These are phyloP conservation scores for Botrytis aclada DNA, from an alignment of 2,329 filamentous ascomycete species.

Conservation along the genomic window DNA sequence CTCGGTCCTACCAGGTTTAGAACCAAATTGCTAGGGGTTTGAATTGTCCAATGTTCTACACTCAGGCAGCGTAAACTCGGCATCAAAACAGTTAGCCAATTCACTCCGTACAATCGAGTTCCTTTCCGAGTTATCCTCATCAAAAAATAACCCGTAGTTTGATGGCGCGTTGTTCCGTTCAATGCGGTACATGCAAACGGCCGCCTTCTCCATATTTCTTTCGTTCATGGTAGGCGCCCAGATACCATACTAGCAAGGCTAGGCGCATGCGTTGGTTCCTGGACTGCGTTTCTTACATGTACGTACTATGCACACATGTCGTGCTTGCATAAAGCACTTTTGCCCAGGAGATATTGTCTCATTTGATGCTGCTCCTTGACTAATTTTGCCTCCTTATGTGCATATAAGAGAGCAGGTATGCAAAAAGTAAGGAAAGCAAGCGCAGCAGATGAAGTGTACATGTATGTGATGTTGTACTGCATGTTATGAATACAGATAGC, in stretches of 20 bases:
- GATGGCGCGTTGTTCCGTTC: background rate
- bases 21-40: background rate
- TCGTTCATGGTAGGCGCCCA: background rate
- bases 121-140: background rate
- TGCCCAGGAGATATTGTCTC: background rate
- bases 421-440: background rate
- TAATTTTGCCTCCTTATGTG: background rate
- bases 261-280: background rate
- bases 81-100: background rate
- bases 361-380: background rate
- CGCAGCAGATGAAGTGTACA: background rate
- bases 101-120: background rate
- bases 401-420: background rate
- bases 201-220: conserved; percentile 1
- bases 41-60: background rate
- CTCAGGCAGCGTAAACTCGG: background rate
- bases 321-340: background rate
- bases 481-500: background rate
- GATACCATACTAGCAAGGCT: background rate
- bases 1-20: background rate
- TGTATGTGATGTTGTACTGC: background rate
- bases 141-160: background rate
- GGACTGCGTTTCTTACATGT: background rate
- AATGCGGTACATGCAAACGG: background rate
- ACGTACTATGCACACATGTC: background rate